Evolutionary conservation across 176 grass and related monocot genomes (phyloP), one percentile per base, ranked within the genome.

Genomic region (Oryza coarctata): DNA sequence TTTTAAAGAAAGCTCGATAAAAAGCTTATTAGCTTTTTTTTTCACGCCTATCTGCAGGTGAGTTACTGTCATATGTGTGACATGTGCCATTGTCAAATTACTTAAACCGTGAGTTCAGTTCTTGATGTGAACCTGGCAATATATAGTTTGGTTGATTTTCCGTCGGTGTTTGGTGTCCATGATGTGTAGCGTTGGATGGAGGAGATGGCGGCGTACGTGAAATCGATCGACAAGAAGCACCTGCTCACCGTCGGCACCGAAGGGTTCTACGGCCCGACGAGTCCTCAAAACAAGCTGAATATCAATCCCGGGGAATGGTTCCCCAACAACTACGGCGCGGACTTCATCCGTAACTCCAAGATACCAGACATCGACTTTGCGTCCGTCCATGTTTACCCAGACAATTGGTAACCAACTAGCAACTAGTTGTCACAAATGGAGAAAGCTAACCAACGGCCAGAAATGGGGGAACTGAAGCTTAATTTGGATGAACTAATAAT

Each of bases 311-410:
- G 92, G 12, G 30, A 70, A 20, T 99, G 96, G 93, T 73, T 73
- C 78, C 83, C 85, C 62, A 75, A 83, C 75, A 95, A 83, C 25
- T 88, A 94, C 34, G 96, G 96, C 18, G 73, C 88, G 5, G 96
- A 99, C 77, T 99, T 99, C 88, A 85, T 94, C 32, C 84, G 90
- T 47, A 99, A 99, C 88, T 85, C 86, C 80, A 94, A 90, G 32
- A 82, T 83, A 57, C 71, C 89, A 0, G 70, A 90, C 63, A 85
- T 99, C 49, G 96, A 99, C 84, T 99, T 99, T 52, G 93, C 85
- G 25, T 99, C 96, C 74, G 89, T 95, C 71, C 96, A 99, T 31
- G 47, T 99, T 23, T 99, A 99, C 80, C 96, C 96, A 1, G 96
- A 99, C 78, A 91, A 44, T 18, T 99, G 96, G 96, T 99, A 85